Conservation (phyloP, 2,329 filamentous ascomycete species). For the Trichoderma guizhouense region DNA sequence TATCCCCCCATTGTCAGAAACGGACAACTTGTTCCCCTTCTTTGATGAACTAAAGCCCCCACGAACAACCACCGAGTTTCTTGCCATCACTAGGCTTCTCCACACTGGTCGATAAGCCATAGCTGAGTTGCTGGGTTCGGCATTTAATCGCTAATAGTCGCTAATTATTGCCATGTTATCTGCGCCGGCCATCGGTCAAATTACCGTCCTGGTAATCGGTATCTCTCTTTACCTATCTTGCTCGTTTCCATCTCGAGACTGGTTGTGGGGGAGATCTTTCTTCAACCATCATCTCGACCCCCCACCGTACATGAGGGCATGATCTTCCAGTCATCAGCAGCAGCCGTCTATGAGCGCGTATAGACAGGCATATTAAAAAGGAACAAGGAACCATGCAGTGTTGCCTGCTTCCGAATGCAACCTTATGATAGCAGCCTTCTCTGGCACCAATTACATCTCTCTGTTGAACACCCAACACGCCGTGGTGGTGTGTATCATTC, state of each 20-base stretch:
- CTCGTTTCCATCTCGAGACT: not conserved
- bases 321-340: not conserved
- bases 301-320: not conserved
- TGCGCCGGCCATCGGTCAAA: conserved; percentile 1
- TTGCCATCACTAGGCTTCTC: conserved; percentile 1
- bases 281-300: not conserved
- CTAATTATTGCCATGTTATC: conserved; percentile 6
- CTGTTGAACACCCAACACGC: not conserved
- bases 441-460: not conserved
- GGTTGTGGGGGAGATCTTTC: not conserved
- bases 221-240: not conserved
- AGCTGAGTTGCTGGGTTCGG: not conserved
- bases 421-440: not conserved
- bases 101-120: not conserved
- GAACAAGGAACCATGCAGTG: not conserved
- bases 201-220: not conserved
- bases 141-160: not conserved
- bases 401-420: not conserved
- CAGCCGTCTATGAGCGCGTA: not conserved
- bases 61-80: not conserved
- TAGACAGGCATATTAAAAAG: conserved; percentile 1
- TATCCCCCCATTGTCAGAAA: not conserved
- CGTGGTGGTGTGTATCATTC: not conserved
- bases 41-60: not conserved
- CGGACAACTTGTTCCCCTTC: not conserved